Percentiles rank a stretch among this genome's conserved stretches.
phyloP scores from a whole-genome alignment of 805 yeast genomes.

The Nakazawaea pomicola region DNA sequence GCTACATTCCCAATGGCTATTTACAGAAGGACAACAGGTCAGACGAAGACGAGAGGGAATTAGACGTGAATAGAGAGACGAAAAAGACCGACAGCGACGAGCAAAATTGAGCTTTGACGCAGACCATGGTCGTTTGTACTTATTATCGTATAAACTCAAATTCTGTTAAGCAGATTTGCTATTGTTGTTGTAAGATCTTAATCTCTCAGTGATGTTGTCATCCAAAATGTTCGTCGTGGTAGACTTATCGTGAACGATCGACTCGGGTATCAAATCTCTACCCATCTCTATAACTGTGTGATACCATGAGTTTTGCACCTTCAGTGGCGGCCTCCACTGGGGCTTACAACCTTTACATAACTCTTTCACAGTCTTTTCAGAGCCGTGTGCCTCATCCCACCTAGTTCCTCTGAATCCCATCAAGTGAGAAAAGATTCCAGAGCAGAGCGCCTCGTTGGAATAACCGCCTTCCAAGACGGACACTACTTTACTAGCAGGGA shows the following conservation, averaged over 20 bases:
- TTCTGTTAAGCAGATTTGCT: no score
- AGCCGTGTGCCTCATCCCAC: slow-evolving; percentile 71
- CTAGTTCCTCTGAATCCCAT: slow-evolving; percentile 62
- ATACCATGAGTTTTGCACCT: slow-evolving; percentile 54
- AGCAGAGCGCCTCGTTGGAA: slow-evolving; percentile 72
- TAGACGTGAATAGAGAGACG: slow-evolving; percentile 12
- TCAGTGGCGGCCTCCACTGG: slow-evolving; percentile 49
- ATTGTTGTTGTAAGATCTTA: slow-evolving; percentile 2
- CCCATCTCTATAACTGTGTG: slow-evolving; percentile 32
- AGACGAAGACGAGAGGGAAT: background rate
- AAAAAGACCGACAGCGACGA: no score
- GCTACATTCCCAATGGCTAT: slow-evolving; percentile 7
- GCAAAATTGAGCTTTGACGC: no score
- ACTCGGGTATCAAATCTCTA: slow-evolving; percentile 9
- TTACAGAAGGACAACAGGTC: no score
- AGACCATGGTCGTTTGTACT: no score
- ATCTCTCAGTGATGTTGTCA: no score
- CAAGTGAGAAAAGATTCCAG: slow-evolving; percentile 76
- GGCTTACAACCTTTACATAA: slow-evolving; percentile 64
- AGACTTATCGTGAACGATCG: background rate
- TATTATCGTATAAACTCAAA: no score
- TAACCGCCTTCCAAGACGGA: slow-evolving; percentile 84
- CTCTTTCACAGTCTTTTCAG: slow-evolving; percentile 56
- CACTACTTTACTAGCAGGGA: slow-evolving; percentile 53
- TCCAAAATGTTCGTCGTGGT: background rate